phyloP scores from a whole-genome alignment of 2,329 filamentous ascomycete genomes.

The Alternaria panax region DNA sequence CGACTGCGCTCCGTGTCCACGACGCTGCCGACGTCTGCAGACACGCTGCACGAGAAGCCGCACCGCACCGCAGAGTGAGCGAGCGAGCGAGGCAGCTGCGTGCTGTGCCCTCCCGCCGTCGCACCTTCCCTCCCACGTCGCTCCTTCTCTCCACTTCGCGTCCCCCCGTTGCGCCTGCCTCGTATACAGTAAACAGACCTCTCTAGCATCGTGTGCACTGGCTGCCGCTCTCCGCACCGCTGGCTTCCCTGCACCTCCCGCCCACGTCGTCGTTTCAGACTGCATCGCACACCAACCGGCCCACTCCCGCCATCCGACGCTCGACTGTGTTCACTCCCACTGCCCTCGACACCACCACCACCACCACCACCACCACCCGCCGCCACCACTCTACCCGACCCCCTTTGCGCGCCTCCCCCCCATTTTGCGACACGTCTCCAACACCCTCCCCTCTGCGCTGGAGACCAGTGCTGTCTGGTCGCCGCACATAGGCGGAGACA shows the following conservation, averaged over 20 bases:
- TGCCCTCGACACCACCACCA: conserved; percentile 13
- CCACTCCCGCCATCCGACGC: conserved; percentile 24
- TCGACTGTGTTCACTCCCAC: conserved; percentile 16
- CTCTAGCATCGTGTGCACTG: conserved; percentile 8
- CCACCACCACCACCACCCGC: conserved; percentile 15
- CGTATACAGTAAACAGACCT: conserved; percentile 13
- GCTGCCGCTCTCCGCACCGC: conserved; percentile 13
- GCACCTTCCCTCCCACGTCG: conserved; percentile 4
- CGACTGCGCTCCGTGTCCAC: conserved; percentile 8
- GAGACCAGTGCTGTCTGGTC: conserved; percentile 45
- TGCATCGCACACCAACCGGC: conserved; percentile 35
- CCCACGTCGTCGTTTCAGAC: conserved; percentile 45
- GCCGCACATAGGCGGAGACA: conserved; percentile 41
- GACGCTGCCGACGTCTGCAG: neutral
- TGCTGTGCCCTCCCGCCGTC: conserved; percentile 14
- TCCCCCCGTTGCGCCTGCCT: conserved; percentile 15
- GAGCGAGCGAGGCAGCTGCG: conserved; percentile 11
- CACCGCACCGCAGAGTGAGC: neutral
- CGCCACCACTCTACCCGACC: conserved; percentile 10
- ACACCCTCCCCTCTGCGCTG: conserved; percentile 38
- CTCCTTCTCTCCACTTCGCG: conserved; percentile 17
- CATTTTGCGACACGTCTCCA: conserved; percentile 30
- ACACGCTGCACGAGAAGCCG: conserved; percentile 2
- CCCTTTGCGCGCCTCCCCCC: conserved; percentile 15
- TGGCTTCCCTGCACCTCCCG: conserved; percentile 19